Evolutionary conservation across 176 grass and related monocot genomes (phyloP), one percentile per base, ranked within the genome.

Genomic region (Urochloa ruziziensis): DNA sequence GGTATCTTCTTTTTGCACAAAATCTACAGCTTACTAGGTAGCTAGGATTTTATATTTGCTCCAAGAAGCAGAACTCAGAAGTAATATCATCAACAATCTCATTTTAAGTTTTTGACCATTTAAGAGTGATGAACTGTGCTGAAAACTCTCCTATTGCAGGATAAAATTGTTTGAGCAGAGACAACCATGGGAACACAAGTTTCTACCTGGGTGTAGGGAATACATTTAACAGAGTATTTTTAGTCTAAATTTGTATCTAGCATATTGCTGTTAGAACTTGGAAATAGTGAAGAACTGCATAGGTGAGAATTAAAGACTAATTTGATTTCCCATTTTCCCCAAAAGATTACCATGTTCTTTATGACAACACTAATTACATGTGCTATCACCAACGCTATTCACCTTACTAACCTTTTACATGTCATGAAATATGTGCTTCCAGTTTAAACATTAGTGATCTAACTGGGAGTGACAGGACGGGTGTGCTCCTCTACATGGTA

Each of bases 11-110:
- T n/a, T n/a, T n/a, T n/a, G n/a, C n/a, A n/a, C n/a, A n/a, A n/a
- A n/a, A n/a, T n/a, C n/a, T n/a, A n/a, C n/a, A n/a, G n/a, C n/a
- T n/a, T n/a, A n/a, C n/a, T n/a, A 58, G 60, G 44, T 51, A 67
- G 32, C 37, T 66, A n/a, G n/a, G n/a, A n/a, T 40, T 77, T 74
- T 32, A 49, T 10, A 33, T 59, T 64, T 35, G 17, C 58, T 86
- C 70, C 13, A 46, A 80, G 37, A 53, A 77, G 69, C 49, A 42
- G 59, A 52, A 58, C 39, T 44, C 46, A 85, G n/a, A n/a, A 80
- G 18, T 21, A 80, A 67, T 53, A 68, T 29, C 8, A 6, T 2
- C 33, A 80, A 5, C 18, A 40, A 51, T 39, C 34, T 76, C 42
- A 12, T 30, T 82, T 75, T 69, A 25, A n/a, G n/a, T n/a, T n/a